phyloP scores from a whole-genome alignment of 1,284 basidiomycete genomes.

The Earliella scabrosa region DNA sequence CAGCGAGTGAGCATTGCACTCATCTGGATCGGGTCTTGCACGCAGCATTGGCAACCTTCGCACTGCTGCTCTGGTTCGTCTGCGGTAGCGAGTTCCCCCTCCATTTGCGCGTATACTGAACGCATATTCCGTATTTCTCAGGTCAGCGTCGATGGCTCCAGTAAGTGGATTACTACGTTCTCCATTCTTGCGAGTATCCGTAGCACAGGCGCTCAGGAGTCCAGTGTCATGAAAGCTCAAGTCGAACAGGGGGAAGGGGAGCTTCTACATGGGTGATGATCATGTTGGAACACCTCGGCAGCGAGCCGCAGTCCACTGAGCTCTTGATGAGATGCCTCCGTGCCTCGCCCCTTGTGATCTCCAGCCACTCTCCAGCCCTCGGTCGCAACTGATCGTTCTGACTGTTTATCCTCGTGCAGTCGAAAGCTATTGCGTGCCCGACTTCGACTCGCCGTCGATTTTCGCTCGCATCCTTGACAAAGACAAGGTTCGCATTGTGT shows the following conservation, averaged over 20 bases:
- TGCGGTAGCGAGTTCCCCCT: neutral
- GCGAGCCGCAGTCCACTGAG: no score
- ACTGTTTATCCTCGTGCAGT: slow-evolving; percentile 47
- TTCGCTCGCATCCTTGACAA: slow-evolving; percentile 90
- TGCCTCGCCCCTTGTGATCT: neutral
- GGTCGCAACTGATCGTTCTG: no score
- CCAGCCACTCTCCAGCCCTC: neutral
- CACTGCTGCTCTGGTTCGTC: slow-evolving; percentile 73
- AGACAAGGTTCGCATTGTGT: slow-evolving; percentile 57
- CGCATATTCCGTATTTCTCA: slow-evolving; percentile 26
- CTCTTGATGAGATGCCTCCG: no score
- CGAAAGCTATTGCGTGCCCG: slow-evolving; percentile 88
- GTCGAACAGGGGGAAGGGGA: no score
- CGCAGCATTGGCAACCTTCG: slow-evolving; percentile 78
- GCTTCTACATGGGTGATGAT: no score
- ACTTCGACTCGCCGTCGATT: slow-evolving; percentile 92
- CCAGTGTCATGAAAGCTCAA: no score
- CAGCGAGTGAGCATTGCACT: neutral
- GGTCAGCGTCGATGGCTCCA: slow-evolving; percentile 81
- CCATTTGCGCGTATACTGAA: neutral
- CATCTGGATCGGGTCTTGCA: neutral
- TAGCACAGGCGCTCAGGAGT: neutral
- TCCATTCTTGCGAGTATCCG: neutral
- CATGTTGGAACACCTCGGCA: no score
- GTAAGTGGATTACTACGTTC: slow-evolving; percentile 44